phyloP scores from a whole-genome alignment of 2,329 filamentous ascomycete species.

The Neofusicoccum cordaticola region DNA sequence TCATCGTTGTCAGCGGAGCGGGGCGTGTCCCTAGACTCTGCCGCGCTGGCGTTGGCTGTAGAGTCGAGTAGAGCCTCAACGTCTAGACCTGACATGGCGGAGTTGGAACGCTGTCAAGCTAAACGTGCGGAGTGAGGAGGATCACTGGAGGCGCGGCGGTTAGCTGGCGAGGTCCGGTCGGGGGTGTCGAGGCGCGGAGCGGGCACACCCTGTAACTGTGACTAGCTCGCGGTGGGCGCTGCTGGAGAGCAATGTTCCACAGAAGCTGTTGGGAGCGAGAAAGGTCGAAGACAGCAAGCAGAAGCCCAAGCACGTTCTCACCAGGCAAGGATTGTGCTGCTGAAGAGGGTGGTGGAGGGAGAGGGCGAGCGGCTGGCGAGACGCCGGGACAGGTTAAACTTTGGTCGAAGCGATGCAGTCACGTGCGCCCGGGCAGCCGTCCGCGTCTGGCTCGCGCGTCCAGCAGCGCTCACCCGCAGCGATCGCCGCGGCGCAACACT shows the following conservation, averaged over 20 bases:
- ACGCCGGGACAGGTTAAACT: slow-evolving; percentile 5
- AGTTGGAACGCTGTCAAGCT: slow-evolving; percentile 19
- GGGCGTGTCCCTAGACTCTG: slow-evolving; percentile 32
- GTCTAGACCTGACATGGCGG: slow-evolving; percentile 67
- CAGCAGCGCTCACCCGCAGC: neutral
- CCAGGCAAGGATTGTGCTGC: neutral
- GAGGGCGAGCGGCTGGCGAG: neutral
- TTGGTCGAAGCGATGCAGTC: neutral
- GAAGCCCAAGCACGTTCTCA: neutral
- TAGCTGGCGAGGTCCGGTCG: slow-evolving; percentile 10
- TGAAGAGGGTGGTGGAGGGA: neutral
- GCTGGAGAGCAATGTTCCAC: neutral
- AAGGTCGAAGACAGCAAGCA: neutral
- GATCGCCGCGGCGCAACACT: slow-evolving; percentile 1
- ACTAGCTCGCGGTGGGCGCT: slow-evolving; percentile 9
- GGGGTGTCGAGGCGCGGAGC: neutral
- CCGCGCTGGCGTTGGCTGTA: slow-evolving; percentile 60
- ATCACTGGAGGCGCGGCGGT: slow-evolving; percentile 17
- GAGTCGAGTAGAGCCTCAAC: slow-evolving; percentile 90
- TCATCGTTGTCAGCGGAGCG: slow-evolving; percentile 53
- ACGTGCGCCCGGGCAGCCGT: neutral
- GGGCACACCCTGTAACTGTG: slow-evolving; percentile 16
- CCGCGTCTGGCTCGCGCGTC: neutral
- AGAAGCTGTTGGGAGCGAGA: neutral
- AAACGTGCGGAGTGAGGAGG: slow-evolving; percentile 14